Evolutionary conservation across 495 filamentous ascomycete species (phyloP), one percentile per base, ranked within the genome.

Genomic region (Penicillium argentinense): DNA sequence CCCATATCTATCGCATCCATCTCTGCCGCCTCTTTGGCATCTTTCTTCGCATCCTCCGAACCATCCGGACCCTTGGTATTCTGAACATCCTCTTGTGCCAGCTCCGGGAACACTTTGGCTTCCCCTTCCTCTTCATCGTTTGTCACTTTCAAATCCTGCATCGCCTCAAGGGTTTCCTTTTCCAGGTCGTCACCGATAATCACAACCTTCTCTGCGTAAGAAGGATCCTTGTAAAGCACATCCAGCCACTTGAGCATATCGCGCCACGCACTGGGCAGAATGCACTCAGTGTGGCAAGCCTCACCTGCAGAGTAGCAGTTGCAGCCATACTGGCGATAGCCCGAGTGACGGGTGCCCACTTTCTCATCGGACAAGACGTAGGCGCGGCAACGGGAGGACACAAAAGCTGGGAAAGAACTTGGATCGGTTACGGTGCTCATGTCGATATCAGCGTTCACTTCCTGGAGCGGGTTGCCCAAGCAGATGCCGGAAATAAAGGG

Each of bases 361-460:
- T 72, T 71, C 9, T 76, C 59, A 0, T 62, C 8, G n/a, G 77
- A 78, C 16, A 76, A 59, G n/a, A 78, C 49, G 53, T 86, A 90
- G 4, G 74, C 81, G 18, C 84, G 79, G 29, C 72, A 76, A 18
- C 81, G 81, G 66, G 84, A 62, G 24, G 57, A 57, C 3, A 74
- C 6, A 22, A 74, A 76, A 2, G 54, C 44, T 0, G 57, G 41
- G 45, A 76, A 74, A 0, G 67, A 66, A 1, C 33, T 19, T 0
- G 56, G 42, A 30, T 57, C 28, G 2, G 12, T 7, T 11, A 47
- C 23, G 7, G 33, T 30, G 8, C 22, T 33, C 34, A 53, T 25
- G 7, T 62, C 51, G 9, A 64, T 16, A 5, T 69, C 62, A 7
- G 38, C 4, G 9, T 39, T 18, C 0, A 24, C 47, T 1, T 47